Evolutionary conservation across 2,329 filamentous ascomycete genomes (phyloP), one percentile per base, ranked within the genome.

Genomic region (Penicillium corylophilum): DNA sequence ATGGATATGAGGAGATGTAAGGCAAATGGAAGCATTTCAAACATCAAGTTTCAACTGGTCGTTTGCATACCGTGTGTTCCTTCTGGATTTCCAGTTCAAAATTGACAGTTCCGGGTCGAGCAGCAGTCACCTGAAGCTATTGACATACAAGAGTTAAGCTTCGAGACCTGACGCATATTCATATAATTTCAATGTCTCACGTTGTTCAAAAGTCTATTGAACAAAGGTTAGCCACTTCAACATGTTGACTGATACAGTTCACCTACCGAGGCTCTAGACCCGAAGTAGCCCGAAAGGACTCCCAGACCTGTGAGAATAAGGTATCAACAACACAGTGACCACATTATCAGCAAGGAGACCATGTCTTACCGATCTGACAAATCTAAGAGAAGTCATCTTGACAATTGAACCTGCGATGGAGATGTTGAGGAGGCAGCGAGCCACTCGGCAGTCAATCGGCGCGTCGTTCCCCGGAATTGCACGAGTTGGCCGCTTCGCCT

Each of bases 201-300:
- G 62, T 68, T 71, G 48, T 76, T 69, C 33, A 77, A 46, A 12
- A 71, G 61, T 1, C 69, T 71, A 33, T 40, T 43, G 3, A 12
- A 44, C 3, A 35, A 5, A 38, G 9, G 29, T 16, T 15, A 31
- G 49, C 20, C 10, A 2, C 16, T 13, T 22, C 2, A 8, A 18
- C 15, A 33, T 33, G 5, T 16, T 18, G n/a, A 26, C 13, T 24
- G n/a, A n/a, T 16, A 33, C 31, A 36, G n/a, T 24, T 53, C 43
- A 59, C 72, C 62, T 77, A 95, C 92, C 89, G 88, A 69, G 90
- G 90, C 71, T 96, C 93, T 18, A 97, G 76, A 6, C 92, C 92
- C 5, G 91, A 96, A 58, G 90, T 88, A 60, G 83, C 82, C 76
- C 89, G 84, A 72, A 96, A 96, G 2, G 89, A 92, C 69, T 88